These are phyloP conservation scores for Macroventuria anomochaeta DNA, from an alignment of 2,329 filamentous ascomycete species.

Conservation along the genomic window DNA sequence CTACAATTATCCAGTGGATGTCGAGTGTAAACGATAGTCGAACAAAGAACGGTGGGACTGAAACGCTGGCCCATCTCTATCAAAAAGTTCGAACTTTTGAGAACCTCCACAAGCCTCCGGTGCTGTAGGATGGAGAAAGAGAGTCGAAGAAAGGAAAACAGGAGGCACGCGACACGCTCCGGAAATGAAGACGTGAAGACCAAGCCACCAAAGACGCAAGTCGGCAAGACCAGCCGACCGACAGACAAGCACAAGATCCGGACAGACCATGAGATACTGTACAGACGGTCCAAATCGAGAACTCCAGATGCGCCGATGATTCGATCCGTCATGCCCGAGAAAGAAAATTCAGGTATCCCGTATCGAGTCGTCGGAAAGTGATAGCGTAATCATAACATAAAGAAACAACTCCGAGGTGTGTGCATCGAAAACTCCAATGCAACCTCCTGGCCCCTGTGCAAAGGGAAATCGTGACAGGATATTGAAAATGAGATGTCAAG, in stretches of 20 bases:
- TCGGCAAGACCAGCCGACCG: constrained; percentile 38
- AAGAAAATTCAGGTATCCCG: constrained; percentile 42
- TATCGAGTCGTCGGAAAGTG: constrained; percentile 44
- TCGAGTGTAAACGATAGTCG: constrained; percentile 15
- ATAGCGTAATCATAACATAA: constrained; percentile 39
- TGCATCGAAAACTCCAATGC: constrained; percentile 35
- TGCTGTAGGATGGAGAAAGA: constrained; percentile 11
- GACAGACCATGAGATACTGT: constrained; percentile 48
- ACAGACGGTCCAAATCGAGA: constrained; percentile 45
- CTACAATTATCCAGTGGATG: constrained; percentile 17
- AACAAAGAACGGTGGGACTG: constrained; percentile 9
- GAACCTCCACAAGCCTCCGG: constrained; percentile 9
- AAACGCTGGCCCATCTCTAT: constrained; percentile 9
- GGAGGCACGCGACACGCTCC: not conserved
- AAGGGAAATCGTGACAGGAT: constrained; percentile 40
- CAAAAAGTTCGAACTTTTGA: constrained; percentile 16
- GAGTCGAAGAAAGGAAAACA: not conserved
- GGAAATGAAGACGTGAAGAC: not conserved
- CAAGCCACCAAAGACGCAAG: constrained; percentile 3
- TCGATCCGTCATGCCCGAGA: constrained; percentile 43
- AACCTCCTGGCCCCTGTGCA: constrained; percentile 37
- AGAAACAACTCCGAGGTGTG: constrained; percentile 37
- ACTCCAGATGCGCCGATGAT: constrained; percentile 44
- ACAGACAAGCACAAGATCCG: constrained; percentile 34
- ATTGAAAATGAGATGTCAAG: constrained; percentile 20